phyloP scores from a whole-genome alignment of 164 flowering plant genomes.

The Vitis rotundifolia region DNA sequence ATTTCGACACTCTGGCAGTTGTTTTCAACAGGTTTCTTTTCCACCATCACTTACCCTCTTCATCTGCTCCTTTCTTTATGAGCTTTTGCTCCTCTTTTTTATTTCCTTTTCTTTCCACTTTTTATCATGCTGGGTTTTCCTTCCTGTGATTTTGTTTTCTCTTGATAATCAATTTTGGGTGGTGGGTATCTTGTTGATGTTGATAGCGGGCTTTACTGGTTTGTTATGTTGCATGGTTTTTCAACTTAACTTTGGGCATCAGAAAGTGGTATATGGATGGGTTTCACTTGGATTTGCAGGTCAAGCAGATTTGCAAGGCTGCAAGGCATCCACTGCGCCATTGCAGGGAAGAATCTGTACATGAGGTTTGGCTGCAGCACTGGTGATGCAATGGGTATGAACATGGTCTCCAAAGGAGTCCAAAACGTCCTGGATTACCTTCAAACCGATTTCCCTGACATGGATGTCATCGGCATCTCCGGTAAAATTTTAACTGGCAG shows the following conservation, averaged over 20 bases:
- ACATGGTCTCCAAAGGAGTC: slow-evolving; percentile 41
- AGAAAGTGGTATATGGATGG: too few species aligned
- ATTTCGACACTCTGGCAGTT: slow-evolving; percentile 32
- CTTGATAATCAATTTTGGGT: too few species aligned
- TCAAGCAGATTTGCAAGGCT: slow-evolving; percentile 31
- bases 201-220: too few species aligned
- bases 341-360: slow-evolving; percentile 34
- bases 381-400: slow-evolving; percentile 44
- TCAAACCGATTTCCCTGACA: slow-evolving; percentile 29
- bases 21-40: slow-evolving; percentile 30
- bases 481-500: slow-evolving; percentile 6
- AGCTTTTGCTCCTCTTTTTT: neutral
- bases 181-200: too few species aligned
- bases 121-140: too few species aligned
- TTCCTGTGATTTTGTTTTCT: too few species aligned
- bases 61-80: neutral
- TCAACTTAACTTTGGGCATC: too few species aligned
- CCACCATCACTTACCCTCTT: neutral
- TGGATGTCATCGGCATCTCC: slow-evolving; percentile 38
- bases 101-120: neutral
- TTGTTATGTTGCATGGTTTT: too few species aligned
- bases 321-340: slow-evolving; percentile 21
- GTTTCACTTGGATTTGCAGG: slow-evolving; percentile 6
- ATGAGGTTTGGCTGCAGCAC: slow-evolving; percentile 35
- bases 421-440: slow-evolving; percentile 35